Conservation (phyloP, 2,329 filamentous ascomycete species). For the Pseudopithomyces chartarum region DNA sequence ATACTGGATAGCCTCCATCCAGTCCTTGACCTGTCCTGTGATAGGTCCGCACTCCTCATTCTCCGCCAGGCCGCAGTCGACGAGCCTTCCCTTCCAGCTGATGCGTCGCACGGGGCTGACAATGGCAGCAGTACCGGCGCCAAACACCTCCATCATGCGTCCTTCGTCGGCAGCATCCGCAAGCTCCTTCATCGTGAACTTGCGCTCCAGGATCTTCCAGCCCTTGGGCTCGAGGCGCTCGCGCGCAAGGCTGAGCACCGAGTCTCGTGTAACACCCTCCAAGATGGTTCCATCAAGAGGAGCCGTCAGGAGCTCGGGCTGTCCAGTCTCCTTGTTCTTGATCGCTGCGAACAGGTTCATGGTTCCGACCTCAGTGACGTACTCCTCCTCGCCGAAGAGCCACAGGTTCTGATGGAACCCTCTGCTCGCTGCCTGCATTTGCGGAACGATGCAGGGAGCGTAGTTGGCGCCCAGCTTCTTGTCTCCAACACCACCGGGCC, state of each 20-base stretch:
- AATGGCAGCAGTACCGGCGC: constrained; percentile 90
- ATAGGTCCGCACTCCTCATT: constrained; percentile 87
- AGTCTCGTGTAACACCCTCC: constrained; percentile 92
- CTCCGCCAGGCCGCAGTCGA: constrained; percentile 82
- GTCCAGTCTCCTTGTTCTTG: constrained; percentile 82
- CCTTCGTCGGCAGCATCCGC: constrained; percentile 82
- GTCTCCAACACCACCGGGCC: constrained; percentile 96
- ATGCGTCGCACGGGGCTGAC: constrained; percentile 90
- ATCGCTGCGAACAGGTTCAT: constrained; percentile 97
- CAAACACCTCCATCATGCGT: constrained; percentile 89
- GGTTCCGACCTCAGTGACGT: constrained; percentile 94
- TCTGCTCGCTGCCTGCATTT: constrained; percentile 85
- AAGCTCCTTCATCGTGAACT: constrained; percentile 89
- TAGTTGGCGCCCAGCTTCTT: constrained; percentile 99
- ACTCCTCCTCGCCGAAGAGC: constrained; percentile 95
- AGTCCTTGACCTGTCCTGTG: constrained; percentile 86
- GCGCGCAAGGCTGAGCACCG: constrained; percentile 81
- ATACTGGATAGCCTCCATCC: constrained; percentile 96
- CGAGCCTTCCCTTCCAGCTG: constrained; percentile 80
- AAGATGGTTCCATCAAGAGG: constrained; percentile 96
- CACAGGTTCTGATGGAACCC: constrained; percentile 99
- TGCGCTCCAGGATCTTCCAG: constrained; percentile 86
- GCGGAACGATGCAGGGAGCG: constrained; percentile 97
- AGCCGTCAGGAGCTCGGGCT: constrained; percentile 92
- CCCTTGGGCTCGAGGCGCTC: constrained; percentile 84